phyloP scores from a whole-genome alignment of 192 early-diverging fungal genomes.

The Rhizophlyctis rosea region DNA sequence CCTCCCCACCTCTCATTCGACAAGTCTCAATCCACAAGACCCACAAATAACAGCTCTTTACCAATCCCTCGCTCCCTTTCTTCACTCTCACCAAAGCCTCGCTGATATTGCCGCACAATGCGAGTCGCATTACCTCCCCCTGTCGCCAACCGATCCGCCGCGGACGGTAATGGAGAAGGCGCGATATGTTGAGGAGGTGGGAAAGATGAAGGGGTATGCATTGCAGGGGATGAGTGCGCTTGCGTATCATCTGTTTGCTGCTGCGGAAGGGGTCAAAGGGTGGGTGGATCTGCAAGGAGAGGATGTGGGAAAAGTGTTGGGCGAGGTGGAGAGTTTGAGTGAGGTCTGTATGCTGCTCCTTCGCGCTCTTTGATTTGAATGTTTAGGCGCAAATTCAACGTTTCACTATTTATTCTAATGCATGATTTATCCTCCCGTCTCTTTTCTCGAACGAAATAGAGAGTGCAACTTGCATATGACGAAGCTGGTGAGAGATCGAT shows the following conservation, averaged over 20 bases:
- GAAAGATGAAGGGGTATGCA: conserved; percentile 19
- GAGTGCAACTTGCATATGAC: conserved; percentile 11
- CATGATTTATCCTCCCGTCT: neutral
- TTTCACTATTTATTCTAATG: too few species aligned
- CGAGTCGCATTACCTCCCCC: conserved; percentile 18
- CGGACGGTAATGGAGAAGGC: conserved; percentile 16
- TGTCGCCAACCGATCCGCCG: conserved; percentile 14
- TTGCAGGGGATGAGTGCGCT: conserved; percentile 19
- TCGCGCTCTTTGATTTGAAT: too few species aligned
- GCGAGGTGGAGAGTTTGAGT: neutral
- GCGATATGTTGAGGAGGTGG: conserved; percentile 7
- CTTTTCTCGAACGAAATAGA: conserved; percentile 6
- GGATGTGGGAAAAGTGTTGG: conserved; percentile 3
- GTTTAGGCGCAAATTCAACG: too few species aligned
- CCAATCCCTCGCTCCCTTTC: conserved; percentile 15
- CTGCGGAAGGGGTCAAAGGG: conserved; percentile 11
- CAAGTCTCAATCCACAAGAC: too few species aligned
- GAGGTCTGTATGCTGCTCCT: conserved; percentile 6
- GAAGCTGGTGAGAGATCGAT: conserved; percentile 8
- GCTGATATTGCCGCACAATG: conserved; percentile 24
- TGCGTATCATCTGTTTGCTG: conserved; percentile 19
- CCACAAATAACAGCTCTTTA: too few species aligned
- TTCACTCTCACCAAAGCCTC: conserved; percentile 19
- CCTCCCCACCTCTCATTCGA: too few species aligned
- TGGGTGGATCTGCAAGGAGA: conserved; percentile 22